Evolutionary conservation across 768 basidiomycete genomes (phyloP), one percentile per base, ranked within the genome.

Genomic region (Candolleomyces eurysporus): DNA sequence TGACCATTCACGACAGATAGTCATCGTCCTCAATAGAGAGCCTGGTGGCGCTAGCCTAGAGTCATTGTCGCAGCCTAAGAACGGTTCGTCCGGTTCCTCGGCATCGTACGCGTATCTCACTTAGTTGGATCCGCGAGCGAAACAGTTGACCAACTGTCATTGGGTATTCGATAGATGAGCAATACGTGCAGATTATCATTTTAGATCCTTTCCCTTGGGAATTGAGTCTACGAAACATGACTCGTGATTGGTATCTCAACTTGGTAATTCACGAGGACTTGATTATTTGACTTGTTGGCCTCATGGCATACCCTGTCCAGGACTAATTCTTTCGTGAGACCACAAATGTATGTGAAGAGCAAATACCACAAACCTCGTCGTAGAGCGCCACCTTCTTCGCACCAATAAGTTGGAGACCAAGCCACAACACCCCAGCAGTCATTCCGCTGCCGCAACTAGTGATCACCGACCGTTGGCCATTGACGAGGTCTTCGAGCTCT

Each of bases 361-460:
- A 40, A 63, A 63, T 32, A 26, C 53, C 53, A 85, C 55, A 69
- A 26, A 96, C 95, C 85, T 99, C 97, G 66, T 99, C 97, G 69
- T 98, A 99, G 11, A 98, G 73, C n/a, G 83, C 84, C 45, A 90
- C 77, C 22, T 78, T 76, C 57, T 82, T 72, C 5, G 84, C 83
- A 14, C 86, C 87, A 50, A 94, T 67, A 42, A 90, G 68, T 71
- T 90, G 85, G 63, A 97, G 78, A n/a, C 93, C 95, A 61, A 98
- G 80, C 96, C 97, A 98, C 6, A 98, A 79, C 14, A 98, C 79
- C 3, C 85, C 92, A 11, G 96, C 96, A n/a, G 96, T 97, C 96
- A 99, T 98, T 48, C 96, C 96, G 69, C 93, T 96, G 55, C 96
- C 96, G 76, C 96, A 99, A 61, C 82, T 90, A 13, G 90, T 85